A percentile compares a stretch with the other conserved stretches of the same genome.
Conservation (phyloP, 805 yeast genomes). For the Monosporozyma servazzii region DNA sequence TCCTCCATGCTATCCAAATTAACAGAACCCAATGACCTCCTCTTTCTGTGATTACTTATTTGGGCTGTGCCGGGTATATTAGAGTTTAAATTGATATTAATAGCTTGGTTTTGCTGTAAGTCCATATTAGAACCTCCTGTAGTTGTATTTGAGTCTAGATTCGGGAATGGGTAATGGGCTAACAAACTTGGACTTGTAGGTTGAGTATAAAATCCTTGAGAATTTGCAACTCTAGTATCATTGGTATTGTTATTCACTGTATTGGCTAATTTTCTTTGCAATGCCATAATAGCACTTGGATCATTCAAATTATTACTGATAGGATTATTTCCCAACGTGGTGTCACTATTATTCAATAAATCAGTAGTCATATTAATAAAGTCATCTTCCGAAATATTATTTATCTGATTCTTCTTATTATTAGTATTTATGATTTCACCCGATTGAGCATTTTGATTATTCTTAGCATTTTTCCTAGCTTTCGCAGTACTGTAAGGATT, state of each 20-base stretch:
- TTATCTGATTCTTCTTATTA: neutral
- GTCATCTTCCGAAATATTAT: slow-evolving; percentile 3
- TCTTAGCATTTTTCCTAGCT: neutral
- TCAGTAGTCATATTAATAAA: slow-evolving; percentile 6
- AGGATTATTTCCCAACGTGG: neutral
- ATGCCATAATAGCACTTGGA: neutral
- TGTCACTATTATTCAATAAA: slow-evolving; percentile 4
- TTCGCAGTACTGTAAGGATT: slow-evolving; percentile 3
- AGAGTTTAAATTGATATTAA: neutral
- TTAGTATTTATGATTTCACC: neutral
- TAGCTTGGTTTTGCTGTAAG: neutral
- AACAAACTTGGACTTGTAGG: slow-evolving; percentile 25
- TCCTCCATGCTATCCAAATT: slow-evolving; percentile 23
- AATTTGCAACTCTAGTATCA: neutral
- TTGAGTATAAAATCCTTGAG: slow-evolving; percentile 26
- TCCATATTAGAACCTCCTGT: neutral
- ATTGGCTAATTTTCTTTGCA: slow-evolving; percentile 16
- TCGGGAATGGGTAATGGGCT: slow-evolving; percentile 4
- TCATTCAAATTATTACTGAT: neutral
- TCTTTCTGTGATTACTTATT: slow-evolving; percentile 10
- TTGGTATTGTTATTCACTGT: neutral
- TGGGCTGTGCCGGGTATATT: neutral
- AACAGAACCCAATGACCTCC: slow-evolving; percentile 23
- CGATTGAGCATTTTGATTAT: neutral
- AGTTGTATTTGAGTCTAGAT: slow-evolving; percentile 3